Evolutionary conservation across 1,284 basidiomycete species (phyloP).

Genomic region (Ustilago curta): DNA sequence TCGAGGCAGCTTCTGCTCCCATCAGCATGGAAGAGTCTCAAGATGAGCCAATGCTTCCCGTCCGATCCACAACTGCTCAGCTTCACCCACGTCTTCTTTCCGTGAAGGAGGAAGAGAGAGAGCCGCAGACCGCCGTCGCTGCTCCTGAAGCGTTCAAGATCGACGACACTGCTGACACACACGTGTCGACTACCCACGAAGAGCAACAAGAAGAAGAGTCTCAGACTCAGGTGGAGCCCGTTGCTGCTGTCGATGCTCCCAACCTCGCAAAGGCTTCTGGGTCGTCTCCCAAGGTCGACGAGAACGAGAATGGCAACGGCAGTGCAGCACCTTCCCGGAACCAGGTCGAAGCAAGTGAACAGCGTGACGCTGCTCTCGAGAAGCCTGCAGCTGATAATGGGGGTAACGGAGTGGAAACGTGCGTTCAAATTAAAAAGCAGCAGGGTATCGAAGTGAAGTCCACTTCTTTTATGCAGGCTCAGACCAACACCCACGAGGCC

Average conservation of each 20-base stretch:
- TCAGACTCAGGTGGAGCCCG: conserved; percentile 28
- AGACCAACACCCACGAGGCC: too few species aligned
- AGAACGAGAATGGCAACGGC: too few species aligned
- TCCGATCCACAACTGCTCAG: not conserved
- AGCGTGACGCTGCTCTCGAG: not conserved
- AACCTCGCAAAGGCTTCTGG: not conserved
- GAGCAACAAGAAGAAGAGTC: conserved; percentile 12
- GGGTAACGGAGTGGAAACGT: not conserved
- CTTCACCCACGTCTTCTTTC: not conserved
- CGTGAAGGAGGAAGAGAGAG: not conserved
- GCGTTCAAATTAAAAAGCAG: not conserved
- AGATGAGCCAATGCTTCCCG: conserved; percentile 30
- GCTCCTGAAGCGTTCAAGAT: not conserved
- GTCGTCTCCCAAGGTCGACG: not conserved
- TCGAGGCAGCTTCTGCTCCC: not conserved
- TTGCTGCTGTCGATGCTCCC: not conserved
- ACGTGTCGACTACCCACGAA: not conserved
- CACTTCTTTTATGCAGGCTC: not conserved
- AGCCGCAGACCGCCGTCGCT: not conserved
- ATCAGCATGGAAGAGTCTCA: conserved; percentile 19
- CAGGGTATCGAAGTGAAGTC: not conserved
- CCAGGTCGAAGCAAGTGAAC: not conserved
- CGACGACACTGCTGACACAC: not conserved
- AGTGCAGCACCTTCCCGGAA: not conserved
- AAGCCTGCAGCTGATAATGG: not conserved